phyloP scores from a whole-genome alignment of 495 filamentous ascomycete species.

The Hyaloscypha finlandica region DNA sequence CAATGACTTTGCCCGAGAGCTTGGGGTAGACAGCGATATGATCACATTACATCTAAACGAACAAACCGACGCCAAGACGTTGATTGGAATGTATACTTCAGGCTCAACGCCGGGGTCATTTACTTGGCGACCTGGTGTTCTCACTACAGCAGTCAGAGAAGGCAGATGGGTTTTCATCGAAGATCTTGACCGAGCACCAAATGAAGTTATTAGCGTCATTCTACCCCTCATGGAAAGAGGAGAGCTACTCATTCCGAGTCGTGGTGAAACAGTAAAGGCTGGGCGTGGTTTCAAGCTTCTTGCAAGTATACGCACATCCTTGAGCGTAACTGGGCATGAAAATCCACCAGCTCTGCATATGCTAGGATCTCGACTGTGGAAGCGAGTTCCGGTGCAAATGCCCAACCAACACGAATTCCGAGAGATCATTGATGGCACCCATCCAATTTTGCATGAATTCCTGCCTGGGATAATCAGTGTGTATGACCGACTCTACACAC shows the following conservation, averaged over 20 bases:
- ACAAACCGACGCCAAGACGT: slow-evolving; percentile 93
- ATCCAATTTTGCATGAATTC: slow-evolving; percentile 69
- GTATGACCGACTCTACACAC: slow-evolving; percentile 64
- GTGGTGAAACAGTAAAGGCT: slow-evolving; percentile 82
- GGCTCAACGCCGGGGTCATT: slow-evolving; percentile 82
- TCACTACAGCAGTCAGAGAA: slow-evolving; percentile 90
- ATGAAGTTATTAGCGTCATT: slow-evolving; percentile 88
- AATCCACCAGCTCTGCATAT: slow-evolving; percentile 54
- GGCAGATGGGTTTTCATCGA: slow-evolving; percentile 96
- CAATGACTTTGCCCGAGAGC: slow-evolving; percentile 75
- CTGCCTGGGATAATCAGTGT: slow-evolving; percentile 72
- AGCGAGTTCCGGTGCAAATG: slow-evolving; percentile 65
- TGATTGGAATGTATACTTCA: slow-evolving; percentile 93
- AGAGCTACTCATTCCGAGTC: slow-evolving; percentile 82
- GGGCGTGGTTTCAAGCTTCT: slow-evolving; percentile 84
- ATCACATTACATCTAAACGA: slow-evolving; percentile 94
- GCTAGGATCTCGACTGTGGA: slow-evolving; percentile 84
- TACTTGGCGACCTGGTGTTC: slow-evolving; percentile 87
- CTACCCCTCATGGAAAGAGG: slow-evolving; percentile 87
- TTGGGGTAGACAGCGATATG: slow-evolving; percentile 74
- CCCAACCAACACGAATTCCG: slow-evolving; percentile 70
- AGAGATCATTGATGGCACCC: slow-evolving; percentile 68
- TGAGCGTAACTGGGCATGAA: slow-evolving; percentile 71
- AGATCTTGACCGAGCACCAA: slow-evolving; percentile 94
- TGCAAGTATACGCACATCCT: slow-evolving; percentile 80